Evolutionary conservation across 495 filamentous ascomycete species (phyloP).

Genomic region (Podospora conica): DNA sequence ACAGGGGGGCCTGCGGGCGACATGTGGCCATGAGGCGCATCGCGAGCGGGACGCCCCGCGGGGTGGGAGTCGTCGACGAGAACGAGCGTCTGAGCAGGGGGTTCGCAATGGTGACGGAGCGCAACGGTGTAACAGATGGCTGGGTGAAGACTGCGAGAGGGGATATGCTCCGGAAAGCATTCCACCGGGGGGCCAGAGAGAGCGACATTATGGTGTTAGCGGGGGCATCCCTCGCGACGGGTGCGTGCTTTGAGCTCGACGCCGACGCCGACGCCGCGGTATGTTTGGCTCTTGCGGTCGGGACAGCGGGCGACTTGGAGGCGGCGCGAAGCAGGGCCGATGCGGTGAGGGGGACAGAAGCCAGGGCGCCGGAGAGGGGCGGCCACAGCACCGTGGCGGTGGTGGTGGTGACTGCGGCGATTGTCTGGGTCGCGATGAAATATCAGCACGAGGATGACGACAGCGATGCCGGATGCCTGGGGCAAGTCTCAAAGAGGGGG

Average conservation of each 20-base stretch:
- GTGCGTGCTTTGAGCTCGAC: slow-evolving; percentile 5
- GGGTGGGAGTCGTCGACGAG: slow-evolving; percentile 20
- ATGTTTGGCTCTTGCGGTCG: slow-evolving; percentile 6
- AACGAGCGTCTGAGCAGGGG: slow-evolving; percentile 30
- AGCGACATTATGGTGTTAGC: slow-evolving; percentile 9
- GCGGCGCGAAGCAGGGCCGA: slow-evolving; percentile 8
- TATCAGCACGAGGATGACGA: slow-evolving; percentile 2
- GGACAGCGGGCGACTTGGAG: slow-evolving; percentile 7
- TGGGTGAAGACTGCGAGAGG: slow-evolving; percentile 24
- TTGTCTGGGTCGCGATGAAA: slow-evolving; percentile 28
- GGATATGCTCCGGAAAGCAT: slow-evolving; percentile 11
- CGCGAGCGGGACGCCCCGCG: slow-evolving; percentile 15
- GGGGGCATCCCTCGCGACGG: slow-evolving; percentile 31
- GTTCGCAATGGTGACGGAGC: slow-evolving; percentile 31
- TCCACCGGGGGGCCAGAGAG: slow-evolving; percentile 15
- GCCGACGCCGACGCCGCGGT: background rate
- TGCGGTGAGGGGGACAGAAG: slow-evolving; percentile 35
- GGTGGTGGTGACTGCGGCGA: slow-evolving; percentile 42
- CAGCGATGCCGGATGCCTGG: background rate
- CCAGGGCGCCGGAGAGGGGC: slow-evolving; percentile 44
- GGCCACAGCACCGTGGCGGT: slow-evolving; percentile 51
- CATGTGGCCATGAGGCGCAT: slow-evolving; percentile 27
- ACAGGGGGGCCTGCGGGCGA: slow-evolving; percentile 14
- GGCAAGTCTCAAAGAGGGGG: too few relatives aligned
- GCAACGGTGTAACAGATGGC: slow-evolving; percentile 26